Base-by-base conservation (phyloP, 345 rosid species). In the Pelargonium nanum region DNA sequence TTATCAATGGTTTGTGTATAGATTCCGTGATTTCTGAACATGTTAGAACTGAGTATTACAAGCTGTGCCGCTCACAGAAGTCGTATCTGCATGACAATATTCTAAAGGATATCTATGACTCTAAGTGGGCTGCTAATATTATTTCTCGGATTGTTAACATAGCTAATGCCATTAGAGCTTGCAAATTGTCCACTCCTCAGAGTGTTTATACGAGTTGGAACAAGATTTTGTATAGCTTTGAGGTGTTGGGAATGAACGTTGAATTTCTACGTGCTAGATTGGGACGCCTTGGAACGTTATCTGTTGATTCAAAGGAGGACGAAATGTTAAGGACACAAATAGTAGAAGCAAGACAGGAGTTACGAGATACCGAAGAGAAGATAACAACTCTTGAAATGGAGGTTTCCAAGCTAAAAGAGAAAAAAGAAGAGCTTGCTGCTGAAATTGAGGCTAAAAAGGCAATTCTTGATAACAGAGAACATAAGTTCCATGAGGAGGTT, bases 201-300 rank as follows among this genome's bases (percentile, higher is more conserved):
- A 70, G 73, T 9, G 82, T 74, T 60, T 76, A 70, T 50, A 68
- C 65, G 57, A 66, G 74, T 26, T 80, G 84, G 87, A 80, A 80
- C 57, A 75, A 72, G 68, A 80, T 77, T 23, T 69, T 82, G 64
- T 70, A 80, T 64, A 80, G 82, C 25, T 78, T 82, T 32, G 87
- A 80, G 76, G 63, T 75, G 65, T 65, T 80, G 70, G 87, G 87
- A 32, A 82, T 82, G 84, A 73, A 80, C 15, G 78, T 77, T 7
- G 79, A 73, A 51, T 82, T 77, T 55, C 51, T 82, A 25, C 80
- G 74, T 19, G 63, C 68, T 59, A 78, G 83, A 24, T 63, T 82
- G 66, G 64, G 56, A 44, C 34, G 61, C 54, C 55, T 79, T 25
- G 64, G 58, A 73, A 62, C 32, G 40, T 58, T 82, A 9, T 65